Evolutionary conservation across 225 moss, liverwort and hornwort species (phyloP).

Genomic region (Lunularia cruciata): DNA sequence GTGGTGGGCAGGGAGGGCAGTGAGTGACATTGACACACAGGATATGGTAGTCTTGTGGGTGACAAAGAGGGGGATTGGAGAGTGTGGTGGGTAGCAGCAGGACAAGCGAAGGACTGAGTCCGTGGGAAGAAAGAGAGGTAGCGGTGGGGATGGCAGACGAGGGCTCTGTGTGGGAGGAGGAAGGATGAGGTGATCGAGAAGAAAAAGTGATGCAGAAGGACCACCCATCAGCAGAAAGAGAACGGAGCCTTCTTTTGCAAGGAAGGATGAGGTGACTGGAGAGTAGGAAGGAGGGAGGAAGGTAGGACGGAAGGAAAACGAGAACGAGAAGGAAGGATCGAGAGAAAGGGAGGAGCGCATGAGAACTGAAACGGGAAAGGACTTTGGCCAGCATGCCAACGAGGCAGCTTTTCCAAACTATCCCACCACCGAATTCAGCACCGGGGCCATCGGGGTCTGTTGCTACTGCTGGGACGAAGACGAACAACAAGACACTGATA

Average conservation of each 20-base stretch:
- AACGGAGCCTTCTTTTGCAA: too few relatives aligned
- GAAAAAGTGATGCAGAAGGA: not conserved
- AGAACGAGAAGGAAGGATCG: constrained; percentile 1
- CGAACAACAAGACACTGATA: constrained; percentile 47
- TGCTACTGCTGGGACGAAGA: constrained; percentile 7
- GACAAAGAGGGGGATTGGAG: constrained; percentile 1
- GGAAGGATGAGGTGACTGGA: too few relatives aligned
- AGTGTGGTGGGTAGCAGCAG: not conserved
- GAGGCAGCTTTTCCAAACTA: constrained; percentile 55
- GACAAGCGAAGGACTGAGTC: not conserved
- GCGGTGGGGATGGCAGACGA: not conserved
- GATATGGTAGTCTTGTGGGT: constrained; percentile 16
- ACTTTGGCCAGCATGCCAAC: constrained; percentile 69
- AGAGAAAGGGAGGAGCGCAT: constrained; percentile 19
- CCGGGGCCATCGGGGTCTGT: constrained; percentile 20
- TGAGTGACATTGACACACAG: not conserved
- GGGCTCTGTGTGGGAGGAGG: not conserved
- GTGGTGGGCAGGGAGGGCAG: not conserved
- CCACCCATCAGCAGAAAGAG: too few relatives aligned
- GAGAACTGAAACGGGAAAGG: constrained; percentile 11
- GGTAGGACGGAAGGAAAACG: not conserved
- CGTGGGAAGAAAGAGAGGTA: not conserved
- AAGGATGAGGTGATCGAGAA: not conserved
- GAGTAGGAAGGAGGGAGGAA: not conserved
- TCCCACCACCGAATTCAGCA: constrained; percentile 35